These are phyloP conservation scores for Alternaria brassicae DNA, from an alignment of 2,329 filamentous ascomycete species.

Conservation along the genomic window DNA sequence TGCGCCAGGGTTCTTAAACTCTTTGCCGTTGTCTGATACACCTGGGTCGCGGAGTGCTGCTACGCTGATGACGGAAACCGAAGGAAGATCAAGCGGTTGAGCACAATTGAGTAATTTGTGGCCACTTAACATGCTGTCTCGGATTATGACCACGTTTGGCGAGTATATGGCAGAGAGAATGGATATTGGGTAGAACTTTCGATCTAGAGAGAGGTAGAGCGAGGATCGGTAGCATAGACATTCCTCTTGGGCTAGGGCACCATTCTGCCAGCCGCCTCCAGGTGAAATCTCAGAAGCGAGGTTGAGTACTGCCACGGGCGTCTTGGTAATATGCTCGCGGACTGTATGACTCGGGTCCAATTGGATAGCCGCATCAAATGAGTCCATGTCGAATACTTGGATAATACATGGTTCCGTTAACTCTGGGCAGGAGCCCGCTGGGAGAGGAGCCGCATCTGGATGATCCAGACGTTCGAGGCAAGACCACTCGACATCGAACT, in stretches of 20 bases:
- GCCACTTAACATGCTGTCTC: constrained; percentile 56
- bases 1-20: constrained; percentile 45
- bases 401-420: constrained; percentile 34
- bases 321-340: constrained; percentile 11
- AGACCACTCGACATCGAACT: constrained; percentile 28
- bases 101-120: constrained; percentile 56
- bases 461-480: constrained; percentile 23
- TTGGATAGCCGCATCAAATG: constrained; percentile 42
- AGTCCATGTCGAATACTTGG: constrained; percentile 42
- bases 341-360: constrained; percentile 32
- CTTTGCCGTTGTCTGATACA: constrained; percentile 21
- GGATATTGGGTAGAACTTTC: constrained; percentile 62
- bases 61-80: constrained; percentile 67
- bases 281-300: constrained; percentile 65
- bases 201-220: constrained; percentile 58
- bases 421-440: constrained; percentile 32
- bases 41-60: constrained; percentile 61
- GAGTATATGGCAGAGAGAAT: constrained; percentile 64
- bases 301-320: constrained; percentile 67
- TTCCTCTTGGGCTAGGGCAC: constrained; percentile 72
- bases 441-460: constrained; percentile 21
- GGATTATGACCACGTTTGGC: constrained; percentile 66
- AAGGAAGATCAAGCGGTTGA: constrained; percentile 51
- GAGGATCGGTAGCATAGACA: constrained; percentile 70
- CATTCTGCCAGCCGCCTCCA: constrained; percentile 70